Percentiles rank a stretch among this genome's conserved stretches.
Conservation (phyloP, 2,329 filamentous ascomycete genomes). For the Cryphonectria carpinicola region DNA sequence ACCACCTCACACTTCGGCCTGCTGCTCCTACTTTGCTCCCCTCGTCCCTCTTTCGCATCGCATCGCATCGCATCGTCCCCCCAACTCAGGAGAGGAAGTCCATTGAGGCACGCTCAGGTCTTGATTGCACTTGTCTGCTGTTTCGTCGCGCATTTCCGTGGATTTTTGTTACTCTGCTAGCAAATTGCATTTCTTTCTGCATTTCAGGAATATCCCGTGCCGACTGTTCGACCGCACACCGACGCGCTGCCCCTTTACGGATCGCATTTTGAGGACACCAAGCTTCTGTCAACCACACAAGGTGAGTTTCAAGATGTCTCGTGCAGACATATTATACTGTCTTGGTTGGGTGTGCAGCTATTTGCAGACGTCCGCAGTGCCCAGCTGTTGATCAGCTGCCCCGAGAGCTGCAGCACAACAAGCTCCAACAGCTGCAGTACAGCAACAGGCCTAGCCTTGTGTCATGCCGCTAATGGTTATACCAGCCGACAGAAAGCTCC, state of each 20-base stretch:
- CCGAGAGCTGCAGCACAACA: background rate
- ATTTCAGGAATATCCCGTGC: slow-evolving; percentile 11
- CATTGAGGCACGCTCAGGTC: slow-evolving; percentile 18
- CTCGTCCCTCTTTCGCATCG: slow-evolving; percentile 13
- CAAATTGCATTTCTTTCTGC: slow-evolving; percentile 6
- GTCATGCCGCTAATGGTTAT: slow-evolving; percentile 20
- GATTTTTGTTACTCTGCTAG: slow-evolving; percentile 1
- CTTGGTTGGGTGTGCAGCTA: background rate
- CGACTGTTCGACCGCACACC: slow-evolving; percentile 11
- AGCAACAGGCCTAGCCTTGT: slow-evolving; percentile 14
- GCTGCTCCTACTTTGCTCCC: slow-evolving; percentile 12
- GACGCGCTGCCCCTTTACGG: slow-evolving; percentile 20
- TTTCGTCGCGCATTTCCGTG: slow-evolving; percentile 13
- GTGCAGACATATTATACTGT: background rate
- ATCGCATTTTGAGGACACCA: slow-evolving; percentile 9
- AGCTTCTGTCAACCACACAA: background rate
- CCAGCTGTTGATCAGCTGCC: slow-evolving; percentile 1
- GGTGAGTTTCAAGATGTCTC: slow-evolving; percentile 8
- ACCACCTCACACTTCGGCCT: slow-evolving; percentile 13
- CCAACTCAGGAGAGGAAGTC: slow-evolving; percentile 15
- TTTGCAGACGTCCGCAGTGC: background rate
- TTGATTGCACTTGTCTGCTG: slow-evolving; percentile 21
- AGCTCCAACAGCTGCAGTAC: slow-evolving; percentile 4
- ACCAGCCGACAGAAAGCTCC: slow-evolving; percentile 13
- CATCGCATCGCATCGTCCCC: background rate